A percentile compares a stretch with the other conserved stretches of the same genome.
Conservation (phyloP, 176 grass and related monocot species). For the Microstegium vimineum region DNA sequence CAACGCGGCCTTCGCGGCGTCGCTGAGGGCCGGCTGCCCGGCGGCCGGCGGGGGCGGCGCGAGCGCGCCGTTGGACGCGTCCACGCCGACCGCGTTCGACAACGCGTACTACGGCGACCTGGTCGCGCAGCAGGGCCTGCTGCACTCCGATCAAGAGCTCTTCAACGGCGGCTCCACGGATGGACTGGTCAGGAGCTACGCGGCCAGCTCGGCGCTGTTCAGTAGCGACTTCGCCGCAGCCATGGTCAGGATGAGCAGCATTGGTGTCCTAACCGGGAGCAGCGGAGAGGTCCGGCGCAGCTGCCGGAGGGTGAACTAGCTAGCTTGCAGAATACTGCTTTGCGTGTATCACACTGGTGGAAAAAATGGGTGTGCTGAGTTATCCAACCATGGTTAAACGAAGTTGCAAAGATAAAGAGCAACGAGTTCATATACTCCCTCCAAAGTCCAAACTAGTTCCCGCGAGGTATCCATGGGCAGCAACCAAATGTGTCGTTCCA, state of each 20-base stretch:
- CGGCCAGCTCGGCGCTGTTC: constrained; percentile 22
- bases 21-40: constrained; percentile 44
- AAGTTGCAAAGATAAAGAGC: neutral
- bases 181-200: constrained; percentile 26
- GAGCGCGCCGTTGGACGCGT: constrained; percentile 38
- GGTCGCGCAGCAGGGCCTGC: constrained; percentile 31
- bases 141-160: constrained; percentile 53
- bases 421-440: neutral
- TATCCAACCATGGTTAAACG: neutral
- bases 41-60: constrained; percentile 22
- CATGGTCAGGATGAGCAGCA: constrained; percentile 49
- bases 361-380: neutral
- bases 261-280: constrained; percentile 27
- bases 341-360: neutral
- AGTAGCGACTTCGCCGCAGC: constrained; percentile 33
- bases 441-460: too few species aligned
- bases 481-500: too few species aligned
- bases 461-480: too few species aligned
- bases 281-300: constrained; percentile 37
- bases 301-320: constrained; percentile 37
- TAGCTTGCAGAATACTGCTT: neutral
- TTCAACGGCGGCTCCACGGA: constrained; percentile 44
- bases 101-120: constrained; percentile 46
- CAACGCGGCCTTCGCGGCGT: constrained; percentile 45
- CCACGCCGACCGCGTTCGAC: constrained; percentile 40